A percentile compares a stretch with the other conserved stretches of the same genome.
Conservation (phyloP, 768 basidiomycete species). For the Lentinula aciculospora region DNA sequence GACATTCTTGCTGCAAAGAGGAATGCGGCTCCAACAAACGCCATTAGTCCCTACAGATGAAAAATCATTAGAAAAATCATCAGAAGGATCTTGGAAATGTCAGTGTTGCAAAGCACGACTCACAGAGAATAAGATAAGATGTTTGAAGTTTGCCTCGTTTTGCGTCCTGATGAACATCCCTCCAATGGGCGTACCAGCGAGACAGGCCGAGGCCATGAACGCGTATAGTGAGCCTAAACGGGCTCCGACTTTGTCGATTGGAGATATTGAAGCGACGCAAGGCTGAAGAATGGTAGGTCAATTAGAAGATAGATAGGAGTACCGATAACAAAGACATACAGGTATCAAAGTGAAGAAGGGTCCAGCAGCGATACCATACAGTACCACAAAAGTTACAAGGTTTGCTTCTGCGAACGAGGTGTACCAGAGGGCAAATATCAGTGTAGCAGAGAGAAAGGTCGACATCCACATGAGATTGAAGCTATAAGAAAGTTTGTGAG, state of each 20-base stretch:
- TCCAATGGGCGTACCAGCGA: conserved; percentile 20
- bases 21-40: neutral
- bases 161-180: conserved; percentile 16
- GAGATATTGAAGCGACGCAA: conserved; percentile 17
- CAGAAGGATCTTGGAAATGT: neutral
- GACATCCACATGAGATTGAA: conserved; percentile 16
- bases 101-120: conserved; percentile 6
- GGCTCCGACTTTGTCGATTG: conserved; percentile 19
- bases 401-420: conserved; percentile 15
- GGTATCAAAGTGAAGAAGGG: conserved; percentile 20
- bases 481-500: conserved; percentile 4
- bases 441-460: conserved; percentile 14
- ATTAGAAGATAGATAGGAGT: too few species aligned
- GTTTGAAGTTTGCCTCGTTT: conserved; percentile 15
- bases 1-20: neutral
- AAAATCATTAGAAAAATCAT: neutral
- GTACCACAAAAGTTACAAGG: conserved; percentile 16
- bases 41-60: neutral
- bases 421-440: conserved; percentile 20
- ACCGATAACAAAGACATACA: conserved; percentile 9
- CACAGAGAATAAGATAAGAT: conserved; percentile 21
- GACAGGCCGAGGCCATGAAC: conserved; percentile 18
- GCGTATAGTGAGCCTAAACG: conserved; percentile 19
- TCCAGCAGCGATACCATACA: conserved; percentile 21
- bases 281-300: conserved; percentile 11